phyloP scores from a whole-genome alignment of 2,329 filamentous ascomycete genomes.

The Lasiodiplodia gonubiensis region DNA sequence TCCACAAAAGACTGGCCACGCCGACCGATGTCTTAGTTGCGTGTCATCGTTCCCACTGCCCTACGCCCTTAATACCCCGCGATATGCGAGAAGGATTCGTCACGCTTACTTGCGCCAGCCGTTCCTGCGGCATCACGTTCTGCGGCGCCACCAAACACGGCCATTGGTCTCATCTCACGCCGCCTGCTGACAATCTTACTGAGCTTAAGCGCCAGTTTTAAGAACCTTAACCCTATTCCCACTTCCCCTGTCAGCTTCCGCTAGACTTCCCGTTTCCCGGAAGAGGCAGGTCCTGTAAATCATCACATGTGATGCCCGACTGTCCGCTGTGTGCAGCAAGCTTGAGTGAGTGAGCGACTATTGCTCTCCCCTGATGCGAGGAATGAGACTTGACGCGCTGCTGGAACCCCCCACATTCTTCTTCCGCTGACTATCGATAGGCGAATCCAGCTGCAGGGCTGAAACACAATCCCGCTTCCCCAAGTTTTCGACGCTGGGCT shows the following conservation, averaged over 20 bases:
- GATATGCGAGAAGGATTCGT: conserved; percentile 7
- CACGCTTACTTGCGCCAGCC: neutral
- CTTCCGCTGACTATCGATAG: neutral
- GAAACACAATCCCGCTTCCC: neutral
- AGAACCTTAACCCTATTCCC: conserved; percentile 11
- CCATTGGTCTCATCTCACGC: neutral
- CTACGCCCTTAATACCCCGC: neutral
- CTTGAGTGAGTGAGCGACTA: neutral
- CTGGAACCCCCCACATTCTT: neutral
- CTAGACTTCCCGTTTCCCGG: neutral
- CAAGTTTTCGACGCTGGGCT: neutral
- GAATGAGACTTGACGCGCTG: neutral
- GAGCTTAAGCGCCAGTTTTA: conserved; percentile 3
- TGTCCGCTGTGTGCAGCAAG: neutral
- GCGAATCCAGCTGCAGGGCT: neutral
- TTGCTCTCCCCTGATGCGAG: too few relatives aligned
- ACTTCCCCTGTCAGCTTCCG: neutral
- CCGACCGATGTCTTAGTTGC: neutral
- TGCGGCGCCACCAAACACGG: neutral
- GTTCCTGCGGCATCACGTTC: conserved; percentile 15
- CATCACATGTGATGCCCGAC: neutral
- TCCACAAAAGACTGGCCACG: neutral
- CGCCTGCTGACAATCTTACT: neutral
- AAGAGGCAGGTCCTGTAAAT: conserved; percentile 7
- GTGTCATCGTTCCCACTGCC: neutral